phyloP scores from a whole-genome alignment of 108 stramenopile genomes.

The Nitzschia sp. region DNA sequence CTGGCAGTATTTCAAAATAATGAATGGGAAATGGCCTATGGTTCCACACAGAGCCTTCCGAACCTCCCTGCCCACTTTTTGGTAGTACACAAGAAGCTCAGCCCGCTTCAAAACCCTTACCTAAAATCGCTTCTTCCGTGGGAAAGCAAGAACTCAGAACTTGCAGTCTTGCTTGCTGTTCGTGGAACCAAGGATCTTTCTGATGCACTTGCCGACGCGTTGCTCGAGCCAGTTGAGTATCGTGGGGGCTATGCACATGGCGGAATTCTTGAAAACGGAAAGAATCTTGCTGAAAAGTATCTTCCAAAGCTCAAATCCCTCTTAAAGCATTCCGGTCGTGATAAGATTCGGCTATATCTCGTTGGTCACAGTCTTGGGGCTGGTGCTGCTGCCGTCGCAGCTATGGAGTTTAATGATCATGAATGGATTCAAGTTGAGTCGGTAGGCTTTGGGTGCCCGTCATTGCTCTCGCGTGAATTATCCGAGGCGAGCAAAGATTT shows the following conservation, averaged over 20 bases:
- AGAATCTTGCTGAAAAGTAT: conserved; percentile 60
- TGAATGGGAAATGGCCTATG: conserved; percentile 57
- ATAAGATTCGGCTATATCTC: conserved; percentile 55
- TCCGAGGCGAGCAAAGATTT: conserved; percentile 61
- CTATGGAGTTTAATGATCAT: conserved; percentile 67
- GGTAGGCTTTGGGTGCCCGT: conserved; percentile 82
- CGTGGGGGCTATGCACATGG: conserved; percentile 74
- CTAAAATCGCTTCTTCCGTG: conserved; percentile 48
- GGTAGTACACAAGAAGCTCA: conserved; percentile 30
- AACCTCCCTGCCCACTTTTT: conserved; percentile 56
- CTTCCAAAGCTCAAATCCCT: conserved; percentile 54
- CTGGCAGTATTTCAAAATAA: conserved; percentile 31
- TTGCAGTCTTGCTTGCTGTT: conserved; percentile 69
- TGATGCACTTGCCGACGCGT: conserved; percentile 72
- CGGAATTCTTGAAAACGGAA: conserved; percentile 65
- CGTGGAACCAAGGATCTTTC: conserved; percentile 78
- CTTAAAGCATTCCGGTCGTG: conserved; percentile 44
- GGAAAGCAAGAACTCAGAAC: conserved; percentile 35
- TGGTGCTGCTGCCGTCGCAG: conserved; percentile 80
- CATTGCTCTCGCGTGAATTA: conserved; percentile 57
- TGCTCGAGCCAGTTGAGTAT: conserved; percentile 66
- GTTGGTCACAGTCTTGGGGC: conserved; percentile 82
- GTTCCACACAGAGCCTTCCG: conserved; percentile 58
- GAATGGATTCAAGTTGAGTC: conserved; percentile 51
- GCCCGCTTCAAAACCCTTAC: conserved; percentile 8